Base-by-base conservation (phyloP, 495 filamentous ascomycete genomes). In the Daldinia loculata region DNA sequence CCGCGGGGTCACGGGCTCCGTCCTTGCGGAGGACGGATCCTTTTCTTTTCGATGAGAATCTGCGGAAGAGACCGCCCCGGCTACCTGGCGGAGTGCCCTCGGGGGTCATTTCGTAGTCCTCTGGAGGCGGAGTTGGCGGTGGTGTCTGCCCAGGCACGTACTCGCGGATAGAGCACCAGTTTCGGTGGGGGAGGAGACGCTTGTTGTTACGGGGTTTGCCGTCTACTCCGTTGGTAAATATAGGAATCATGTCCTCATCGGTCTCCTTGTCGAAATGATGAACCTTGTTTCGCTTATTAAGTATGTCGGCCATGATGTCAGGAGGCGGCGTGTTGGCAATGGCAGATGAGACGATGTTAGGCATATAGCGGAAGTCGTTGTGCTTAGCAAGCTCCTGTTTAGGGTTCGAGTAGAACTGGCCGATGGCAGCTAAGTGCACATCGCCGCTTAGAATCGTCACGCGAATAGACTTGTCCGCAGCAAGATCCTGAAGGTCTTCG, bases 171-270 rank as follows among this genome's bases (percentile, higher is more conserved):
- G 92, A 91, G 79, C 93, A 97, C 92, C 93, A 98, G 74, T 98
- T 98, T 30, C 94, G 87, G 41, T 96, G 89, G 29, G 94, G 94
- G 12, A 99, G 85, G n/a, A 99, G 82, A 61, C 89, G 87, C 72
- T 93, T 95, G 79, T 99, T 99, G 75, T 96, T 97, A 67, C 95
- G 88, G 11, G 88, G 83, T 75, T 93, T 94, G 50, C 92, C 92
- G 73, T 97, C 93, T 2, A 97, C 93, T 74, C 97, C 95, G 56
- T 91, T 88, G 0, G 83, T 84, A 78, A 99, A 99, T 59, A 98
- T 88, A 1, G 95, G 93, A 58, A 97, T 93, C 91, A 98, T 95
- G 75, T 94, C 89, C 79, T 99, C 95, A 63, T 98, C 93, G 0
- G 95, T 98, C 67, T 94, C 85, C 58, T 81, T 78, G 77, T 95